Evolutionary conservation across 176 grass and related monocot genomes (phyloP).

Genomic region (Ensete glaucum): DNA sequence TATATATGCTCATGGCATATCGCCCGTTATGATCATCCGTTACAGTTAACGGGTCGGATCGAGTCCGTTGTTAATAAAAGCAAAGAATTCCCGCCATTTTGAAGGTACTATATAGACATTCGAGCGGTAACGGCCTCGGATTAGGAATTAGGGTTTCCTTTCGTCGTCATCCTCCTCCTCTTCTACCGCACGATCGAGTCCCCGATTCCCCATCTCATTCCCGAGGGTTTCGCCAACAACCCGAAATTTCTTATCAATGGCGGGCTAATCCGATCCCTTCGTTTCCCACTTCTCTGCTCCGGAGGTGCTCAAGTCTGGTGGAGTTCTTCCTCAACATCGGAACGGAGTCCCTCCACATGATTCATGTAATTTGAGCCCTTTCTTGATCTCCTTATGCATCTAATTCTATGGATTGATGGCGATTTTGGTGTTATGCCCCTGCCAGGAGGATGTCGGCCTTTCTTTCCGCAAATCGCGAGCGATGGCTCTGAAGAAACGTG

Average conservation of each 20-base stretch:
- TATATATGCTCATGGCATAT: too few species aligned
- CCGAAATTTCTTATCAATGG: constrained; percentile 18
- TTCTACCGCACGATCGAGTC: too few species aligned
- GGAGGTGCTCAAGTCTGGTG: constrained; percentile 36
- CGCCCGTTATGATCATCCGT: too few species aligned
- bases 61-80: too few species aligned
- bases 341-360: constrained; percentile 75
- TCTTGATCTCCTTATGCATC: constrained; percentile 4
- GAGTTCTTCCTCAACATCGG: constrained; percentile 81
- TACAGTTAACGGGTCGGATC: too few species aligned
- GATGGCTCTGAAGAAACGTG: constrained; percentile 57
- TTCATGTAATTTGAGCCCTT: constrained; percentile 41
- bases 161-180: neutral
- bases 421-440: neutral
- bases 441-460: constrained; percentile 65
- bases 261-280: constrained; percentile 52
- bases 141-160: neutral
- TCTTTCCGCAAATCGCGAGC: constrained; percentile 67
- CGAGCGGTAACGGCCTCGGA: neutral
- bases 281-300: constrained; percentile 66
- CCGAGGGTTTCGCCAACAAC: neutral
- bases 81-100: neutral
- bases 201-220: neutral
- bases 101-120: neutral
- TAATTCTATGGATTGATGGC: neutral